phyloP scores from a whole-genome alignment of 495 filamentous ascomycete genomes.

The Aspergillus homomorphus region DNA sequence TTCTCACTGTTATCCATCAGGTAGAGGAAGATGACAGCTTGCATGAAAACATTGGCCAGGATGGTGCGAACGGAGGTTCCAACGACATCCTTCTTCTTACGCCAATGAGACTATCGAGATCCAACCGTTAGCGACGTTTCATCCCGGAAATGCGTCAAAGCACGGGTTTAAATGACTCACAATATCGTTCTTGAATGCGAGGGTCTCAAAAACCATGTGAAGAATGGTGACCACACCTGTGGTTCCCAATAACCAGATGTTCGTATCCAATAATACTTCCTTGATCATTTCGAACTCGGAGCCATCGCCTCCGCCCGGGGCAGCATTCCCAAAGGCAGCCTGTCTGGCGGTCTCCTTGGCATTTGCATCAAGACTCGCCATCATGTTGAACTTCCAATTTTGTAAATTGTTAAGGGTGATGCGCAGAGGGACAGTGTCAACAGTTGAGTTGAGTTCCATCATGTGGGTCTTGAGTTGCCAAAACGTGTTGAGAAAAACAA shows the following conservation, averaged over 20 bases:
- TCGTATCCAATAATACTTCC: constrained; percentile 88
- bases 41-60: constrained; percentile 97
- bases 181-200: constrained; percentile 97
- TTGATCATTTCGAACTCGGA: constrained; percentile 95
- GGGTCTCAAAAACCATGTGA: constrained; percentile 92
- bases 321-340: constrained; percentile 59
- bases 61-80: constrained; percentile 95
- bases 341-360: constrained; percentile 75
- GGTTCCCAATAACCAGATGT: constrained; percentile 81
- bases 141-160: neutral
- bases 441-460: constrained; percentile 88
- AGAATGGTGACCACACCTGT: constrained; percentile 81
- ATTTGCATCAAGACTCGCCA: constrained; percentile 81
- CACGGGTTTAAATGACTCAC: constrained; percentile 32
- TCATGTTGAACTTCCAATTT: constrained; percentile 88
- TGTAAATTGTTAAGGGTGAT: constrained; percentile 77
- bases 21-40: constrained; percentile 92
- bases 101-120: constrained; percentile 69
- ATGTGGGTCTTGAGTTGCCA: constrained; percentile 93
- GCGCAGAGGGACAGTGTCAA: constrained; percentile 75
- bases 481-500: constrained; percentile 90
- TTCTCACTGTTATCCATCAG: constrained; percentile 97
- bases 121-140: constrained; percentile 18
- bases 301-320: constrained; percentile 67
- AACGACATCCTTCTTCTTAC: constrained; percentile 98